Percentiles rank a stretch among this genome's conserved stretches.
Conservation (phyloP, 2,329 filamentous ascomycete species). For the Exophiala xenobiotica region DNA sequence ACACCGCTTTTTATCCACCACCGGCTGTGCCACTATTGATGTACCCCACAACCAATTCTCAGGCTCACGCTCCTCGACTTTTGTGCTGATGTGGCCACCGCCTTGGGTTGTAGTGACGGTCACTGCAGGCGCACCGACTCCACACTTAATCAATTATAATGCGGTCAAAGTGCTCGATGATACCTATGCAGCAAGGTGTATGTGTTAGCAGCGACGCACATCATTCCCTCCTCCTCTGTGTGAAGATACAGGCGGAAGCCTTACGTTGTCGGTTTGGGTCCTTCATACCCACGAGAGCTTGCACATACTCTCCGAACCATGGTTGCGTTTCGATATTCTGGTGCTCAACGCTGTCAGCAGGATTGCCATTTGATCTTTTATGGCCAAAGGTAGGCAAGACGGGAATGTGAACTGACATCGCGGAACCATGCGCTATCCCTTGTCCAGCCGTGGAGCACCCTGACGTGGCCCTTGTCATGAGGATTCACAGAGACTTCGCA, state of each 20-base stretch:
- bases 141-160: no score
- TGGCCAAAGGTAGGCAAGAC: no score
- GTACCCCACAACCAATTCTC: no score
- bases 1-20: no score
- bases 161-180: conserved; percentile 18
- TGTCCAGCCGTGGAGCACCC: conserved; percentile 20
- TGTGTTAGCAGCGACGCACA: background rate
- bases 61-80: no score
- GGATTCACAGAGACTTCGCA: conserved; percentile 18
- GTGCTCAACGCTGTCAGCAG: no score
- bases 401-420: conserved; percentile 5
- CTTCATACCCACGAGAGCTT: conserved; percentile 9
- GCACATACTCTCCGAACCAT: conserved; percentile 19
- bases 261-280: conserved; percentile 17
- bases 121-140: no score
- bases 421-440: conserved; percentile 15
- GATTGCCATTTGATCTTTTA: no score
- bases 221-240: background rate
- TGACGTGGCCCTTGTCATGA: conserved; percentile 10
- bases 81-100: no score
- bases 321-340: conserved; percentile 17
- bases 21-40: no score
- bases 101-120: no score
- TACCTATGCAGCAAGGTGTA: background rate
- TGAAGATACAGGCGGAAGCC: background rate